Base-by-base conservation (phyloP, 495 filamentous ascomycete genomes). In the Neohortaea acidophila region DNA sequence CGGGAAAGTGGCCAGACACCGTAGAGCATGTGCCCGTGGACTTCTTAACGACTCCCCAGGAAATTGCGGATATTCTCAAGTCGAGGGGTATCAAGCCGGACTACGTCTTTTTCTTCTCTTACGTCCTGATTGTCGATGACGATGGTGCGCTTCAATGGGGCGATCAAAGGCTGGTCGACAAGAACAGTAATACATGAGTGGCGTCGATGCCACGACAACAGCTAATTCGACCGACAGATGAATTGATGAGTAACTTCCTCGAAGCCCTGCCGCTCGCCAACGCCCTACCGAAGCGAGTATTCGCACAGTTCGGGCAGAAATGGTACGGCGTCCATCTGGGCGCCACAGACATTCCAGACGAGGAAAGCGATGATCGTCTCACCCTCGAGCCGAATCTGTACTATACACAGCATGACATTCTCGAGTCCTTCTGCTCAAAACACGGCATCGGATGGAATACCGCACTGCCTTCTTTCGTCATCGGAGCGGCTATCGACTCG, bases 101-200 rank as follows among this genome's bases (percentile, higher is more conserved):
- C 41, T 61, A 70, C 43, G 54, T 70, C 11, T 72, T 71, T 54
- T 73, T 66, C 54, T 65, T 63, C 28, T 57, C 63, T 2, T 73
- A 73, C 50, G 49, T 67, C 28, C 66, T 70, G 40, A 57, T 62
- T 0, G 28, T 29, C 4, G 30, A 35, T 14, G 36, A 45, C 2
- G 21, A 14, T n/a, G 42, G 42, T 13, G 42, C 42, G 9, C 25
- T 45, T 13, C 28, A 39, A 10, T 45, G 42, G 42, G 21, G 21
- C 13, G 42, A 45, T 29, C 11, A 25, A 3, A 21, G 36, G 9
- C 34, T 45, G 14, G 21, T 45, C 8, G 28, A 33, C 8, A 39
- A 30, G 11, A 73, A 71, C 47, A 52, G 52, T 59, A 26, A 31
- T 25, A 4, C 14, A 24, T 15, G 30, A 6, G 15, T 33, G 6